Evolutionary conservation across 352 stramenopile species (phyloP).

Genomic region (Phytopythium ostracodes): DNA sequence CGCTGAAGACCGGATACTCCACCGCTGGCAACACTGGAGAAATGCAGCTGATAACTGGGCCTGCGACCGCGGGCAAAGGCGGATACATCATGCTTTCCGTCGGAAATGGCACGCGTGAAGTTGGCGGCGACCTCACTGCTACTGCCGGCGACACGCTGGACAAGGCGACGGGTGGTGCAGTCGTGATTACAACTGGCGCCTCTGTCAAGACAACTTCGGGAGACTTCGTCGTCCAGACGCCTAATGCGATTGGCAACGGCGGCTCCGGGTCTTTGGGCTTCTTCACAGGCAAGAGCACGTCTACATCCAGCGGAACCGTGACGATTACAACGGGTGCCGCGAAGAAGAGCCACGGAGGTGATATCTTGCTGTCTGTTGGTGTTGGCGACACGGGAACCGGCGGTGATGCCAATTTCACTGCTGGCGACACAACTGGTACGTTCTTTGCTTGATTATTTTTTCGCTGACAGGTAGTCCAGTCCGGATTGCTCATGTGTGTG

Average conservation of each 20-base stretch:
- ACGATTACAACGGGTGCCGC: conserved; percentile 27
- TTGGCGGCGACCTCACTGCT: conserved; percentile 55
- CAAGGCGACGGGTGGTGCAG: conserved; percentile 44
- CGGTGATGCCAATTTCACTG: conserved; percentile 58
- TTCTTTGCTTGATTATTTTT: background rate
- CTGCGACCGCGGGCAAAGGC: conserved; percentile 45
- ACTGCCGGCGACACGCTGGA: conserved; percentile 66
- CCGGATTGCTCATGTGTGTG: background rate
- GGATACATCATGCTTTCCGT: conserved; percentile 55
- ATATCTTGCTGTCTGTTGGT: conserved; percentile 30
- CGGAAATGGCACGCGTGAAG: conserved; percentile 43
- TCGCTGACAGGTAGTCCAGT: no score
- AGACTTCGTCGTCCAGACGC: conserved; percentile 51
- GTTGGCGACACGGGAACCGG: conserved; percentile 28
- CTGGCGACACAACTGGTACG: conserved; percentile 61
- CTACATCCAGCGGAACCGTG: conserved; percentile 28
- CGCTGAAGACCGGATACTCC: conserved; percentile 52
- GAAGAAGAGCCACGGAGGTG: conserved; percentile 39
- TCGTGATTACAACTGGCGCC: conserved; percentile 51
- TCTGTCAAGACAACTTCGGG: conserved; percentile 58
- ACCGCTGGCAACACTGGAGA: conserved; percentile 61
- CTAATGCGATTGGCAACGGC: conserved; percentile 41
- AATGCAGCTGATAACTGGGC: conserved; percentile 49
- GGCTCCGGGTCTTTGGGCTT: conserved; percentile 47
- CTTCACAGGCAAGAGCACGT: conserved; percentile 29